Percentiles rank a stretch among this genome's conserved stretches.
Evolutionary conservation across 495 filamentous ascomycete genomes (phyloP).

Genomic region (Cetradonia linearis): DNA sequence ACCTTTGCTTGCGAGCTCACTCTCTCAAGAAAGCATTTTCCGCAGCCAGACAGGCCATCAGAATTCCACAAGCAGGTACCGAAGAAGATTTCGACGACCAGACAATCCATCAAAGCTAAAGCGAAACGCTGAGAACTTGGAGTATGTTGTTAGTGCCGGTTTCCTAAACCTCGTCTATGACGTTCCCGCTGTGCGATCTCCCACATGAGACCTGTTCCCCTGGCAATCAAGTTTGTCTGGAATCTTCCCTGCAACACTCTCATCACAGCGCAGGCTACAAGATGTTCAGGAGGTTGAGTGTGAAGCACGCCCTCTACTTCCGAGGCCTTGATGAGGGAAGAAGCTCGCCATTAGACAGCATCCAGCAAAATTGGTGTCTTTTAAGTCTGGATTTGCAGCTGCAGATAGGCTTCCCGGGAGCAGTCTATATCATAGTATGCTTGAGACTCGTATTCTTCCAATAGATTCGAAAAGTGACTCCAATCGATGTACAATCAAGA

Average conservation of each 20-base stretch:
- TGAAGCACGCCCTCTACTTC: too few species aligned
- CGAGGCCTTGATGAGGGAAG: too few species aligned
- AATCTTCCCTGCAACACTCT: not conserved
- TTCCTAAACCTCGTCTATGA: slow-evolving; percentile 4
- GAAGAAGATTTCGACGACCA: too few species aligned
- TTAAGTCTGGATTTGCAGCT: not conserved
- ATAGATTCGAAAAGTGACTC: not conserved
- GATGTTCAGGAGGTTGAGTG: too few species aligned
- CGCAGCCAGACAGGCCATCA: too few species aligned
- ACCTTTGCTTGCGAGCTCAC: too few species aligned
- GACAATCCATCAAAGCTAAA: slow-evolving; percentile 81
- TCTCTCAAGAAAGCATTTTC: too few species aligned
- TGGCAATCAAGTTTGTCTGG: too few species aligned
- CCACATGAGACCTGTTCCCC: too few species aligned
- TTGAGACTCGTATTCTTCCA: not conserved
- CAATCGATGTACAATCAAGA: too few species aligned
- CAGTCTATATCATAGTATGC: not conserved
- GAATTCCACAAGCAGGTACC: too few species aligned
- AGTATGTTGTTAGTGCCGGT: slow-evolving; percentile 52
- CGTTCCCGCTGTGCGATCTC: not conserved
- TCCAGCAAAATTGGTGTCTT: not conserved
- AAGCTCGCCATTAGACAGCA: too few species aligned
- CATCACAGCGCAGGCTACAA: not conserved
- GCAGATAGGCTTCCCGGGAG: not conserved
- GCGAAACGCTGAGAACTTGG: slow-evolving; percentile 72